Evolutionary conservation across 345 rosid species (phyloP).

Genomic region (Aquilaria yunnanensis): DNA sequence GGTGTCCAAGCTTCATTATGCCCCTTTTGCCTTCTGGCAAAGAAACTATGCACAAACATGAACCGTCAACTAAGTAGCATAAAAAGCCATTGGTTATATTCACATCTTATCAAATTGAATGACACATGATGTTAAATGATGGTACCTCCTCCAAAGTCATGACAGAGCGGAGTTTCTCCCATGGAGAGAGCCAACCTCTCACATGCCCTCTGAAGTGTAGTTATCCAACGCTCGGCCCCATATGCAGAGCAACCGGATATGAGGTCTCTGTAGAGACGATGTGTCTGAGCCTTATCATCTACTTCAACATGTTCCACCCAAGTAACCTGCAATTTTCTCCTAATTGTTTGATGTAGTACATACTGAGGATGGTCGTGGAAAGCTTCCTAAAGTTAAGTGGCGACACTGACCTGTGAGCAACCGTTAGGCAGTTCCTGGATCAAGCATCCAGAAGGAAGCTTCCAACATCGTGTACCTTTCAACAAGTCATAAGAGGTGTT

Average conservation of each 20-base stretch:
- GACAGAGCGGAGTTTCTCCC: slow-evolving; percentile 6
- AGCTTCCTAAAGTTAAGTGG: not conserved
- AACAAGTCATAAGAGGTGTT: slow-evolving; percentile 45
- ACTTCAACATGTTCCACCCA: slow-evolving; percentile 88
- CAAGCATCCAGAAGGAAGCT: slow-evolving; percentile 82
- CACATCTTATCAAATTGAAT: not conserved
- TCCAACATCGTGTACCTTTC: slow-evolving; percentile 36
- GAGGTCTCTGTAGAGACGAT: slow-evolving; percentile 46
- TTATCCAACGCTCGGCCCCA: slow-evolving; percentile 62
- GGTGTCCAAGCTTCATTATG: slow-evolving; percentile 49
- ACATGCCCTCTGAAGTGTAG: slow-evolving; percentile 46
- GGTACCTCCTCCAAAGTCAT: slow-evolving; percentile 33
- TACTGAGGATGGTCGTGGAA: too few species aligned
- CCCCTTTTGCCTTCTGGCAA: slow-evolving; percentile 30
- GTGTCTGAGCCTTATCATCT: slow-evolving; percentile 41
- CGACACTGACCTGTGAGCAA: slow-evolving; percentile 33
- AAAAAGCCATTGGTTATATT: not conserved
- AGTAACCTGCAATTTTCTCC: slow-evolving; percentile 35
- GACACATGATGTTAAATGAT: too few species aligned
- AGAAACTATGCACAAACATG: not conserved
- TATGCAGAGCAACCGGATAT: slow-evolving; percentile 33
- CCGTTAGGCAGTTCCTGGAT: slow-evolving; percentile 52
- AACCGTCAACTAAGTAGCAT: too few species aligned
- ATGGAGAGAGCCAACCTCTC: slow-evolving; percentile 43
- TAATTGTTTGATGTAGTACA: not conserved